Evolutionary conservation across 2,329 filamentous ascomycete species (phyloP).

Genomic region (Magnaporthiopsis rhizophila): DNA sequence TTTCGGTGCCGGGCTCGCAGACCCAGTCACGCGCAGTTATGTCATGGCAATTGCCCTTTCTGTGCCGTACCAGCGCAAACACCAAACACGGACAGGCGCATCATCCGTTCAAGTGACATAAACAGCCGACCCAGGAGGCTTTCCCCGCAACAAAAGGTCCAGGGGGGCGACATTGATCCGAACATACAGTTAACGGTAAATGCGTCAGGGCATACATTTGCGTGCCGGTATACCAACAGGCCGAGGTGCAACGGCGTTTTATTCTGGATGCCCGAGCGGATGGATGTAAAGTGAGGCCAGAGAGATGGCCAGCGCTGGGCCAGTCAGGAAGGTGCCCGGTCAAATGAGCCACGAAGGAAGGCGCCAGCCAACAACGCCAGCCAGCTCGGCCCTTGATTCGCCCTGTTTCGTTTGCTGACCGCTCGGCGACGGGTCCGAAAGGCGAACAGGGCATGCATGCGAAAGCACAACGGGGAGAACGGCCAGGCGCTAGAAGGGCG

Average conservation of each 20-base stretch:
- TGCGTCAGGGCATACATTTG: background rate
- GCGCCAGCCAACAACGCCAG: background rate
- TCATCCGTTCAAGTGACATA: background rate
- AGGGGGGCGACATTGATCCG: background rate
- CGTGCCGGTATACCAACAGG: background rate
- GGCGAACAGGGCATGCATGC: background rate
- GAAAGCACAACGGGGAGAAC: background rate
- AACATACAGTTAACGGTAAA: background rate
- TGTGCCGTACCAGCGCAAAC: background rate
- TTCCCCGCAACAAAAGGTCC: background rate
- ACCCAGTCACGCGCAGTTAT: background rate
- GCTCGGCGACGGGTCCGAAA: background rate
- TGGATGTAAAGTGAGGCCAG: background rate
- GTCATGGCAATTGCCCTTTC: background rate
- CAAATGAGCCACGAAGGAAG: background rate
- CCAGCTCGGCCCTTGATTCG: background rate
- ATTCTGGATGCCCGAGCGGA: too few species aligned
- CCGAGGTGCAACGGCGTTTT: too few species aligned
- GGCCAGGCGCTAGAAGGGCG: slow-evolving; percentile 2
- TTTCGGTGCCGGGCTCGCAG: too few species aligned
- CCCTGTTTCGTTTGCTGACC: background rate
- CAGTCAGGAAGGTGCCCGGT: background rate
- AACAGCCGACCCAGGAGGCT: too few species aligned
- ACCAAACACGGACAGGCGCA: background rate
- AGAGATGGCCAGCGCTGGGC: background rate